Conservation (phyloP, 371 early-diverging fungal species). For the Apophysomyces sp. region DNA sequence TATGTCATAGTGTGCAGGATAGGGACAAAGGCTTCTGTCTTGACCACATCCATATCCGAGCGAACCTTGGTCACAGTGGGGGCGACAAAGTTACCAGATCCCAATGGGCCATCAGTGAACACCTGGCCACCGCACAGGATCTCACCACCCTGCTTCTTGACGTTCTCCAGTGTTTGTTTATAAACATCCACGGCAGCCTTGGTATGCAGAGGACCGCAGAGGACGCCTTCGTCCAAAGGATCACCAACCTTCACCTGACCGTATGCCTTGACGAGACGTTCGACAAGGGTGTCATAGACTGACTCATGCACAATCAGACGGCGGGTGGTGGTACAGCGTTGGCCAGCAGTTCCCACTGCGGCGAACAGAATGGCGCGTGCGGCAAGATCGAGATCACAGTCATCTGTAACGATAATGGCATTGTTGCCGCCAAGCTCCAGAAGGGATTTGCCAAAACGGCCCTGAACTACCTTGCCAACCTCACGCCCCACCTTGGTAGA, state of each 20-base stretch:
- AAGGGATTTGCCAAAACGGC: slow-evolving; percentile 85
- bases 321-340: slow-evolving; percentile 95
- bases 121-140: slow-evolving; percentile 86
- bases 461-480: slow-evolving; percentile 79
- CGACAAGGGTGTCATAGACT: slow-evolving; percentile 87
- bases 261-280: slow-evolving; percentile 82
- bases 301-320: slow-evolving; percentile 91
- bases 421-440: slow-evolving; percentile 97
- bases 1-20: slow-evolving; percentile 88
- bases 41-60: slow-evolving; percentile 78
- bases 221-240: slow-evolving; percentile 78
- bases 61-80: slow-evolving; percentile 90
- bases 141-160: slow-evolving; percentile 86
- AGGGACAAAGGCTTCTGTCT: slow-evolving; percentile 96
- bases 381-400: slow-evolving; percentile 94
- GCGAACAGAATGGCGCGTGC: slow-evolving; percentile 91
- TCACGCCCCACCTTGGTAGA: slow-evolving; percentile 79
- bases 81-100: slow-evolving; percentile 89
- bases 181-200: slow-evolving; percentile 78
- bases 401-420: slow-evolving; percentile 90
- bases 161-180: slow-evolving; percentile 69
- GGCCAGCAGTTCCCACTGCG: slow-evolving; percentile 97
- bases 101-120: slow-evolving; percentile 39
- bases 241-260: slow-evolving; percentile 89
- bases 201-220: slow-evolving; percentile 96